Base-by-base conservation (phyloP, 2,329 filamentous ascomycete species). In the Aureobasidium vineae region DNA sequence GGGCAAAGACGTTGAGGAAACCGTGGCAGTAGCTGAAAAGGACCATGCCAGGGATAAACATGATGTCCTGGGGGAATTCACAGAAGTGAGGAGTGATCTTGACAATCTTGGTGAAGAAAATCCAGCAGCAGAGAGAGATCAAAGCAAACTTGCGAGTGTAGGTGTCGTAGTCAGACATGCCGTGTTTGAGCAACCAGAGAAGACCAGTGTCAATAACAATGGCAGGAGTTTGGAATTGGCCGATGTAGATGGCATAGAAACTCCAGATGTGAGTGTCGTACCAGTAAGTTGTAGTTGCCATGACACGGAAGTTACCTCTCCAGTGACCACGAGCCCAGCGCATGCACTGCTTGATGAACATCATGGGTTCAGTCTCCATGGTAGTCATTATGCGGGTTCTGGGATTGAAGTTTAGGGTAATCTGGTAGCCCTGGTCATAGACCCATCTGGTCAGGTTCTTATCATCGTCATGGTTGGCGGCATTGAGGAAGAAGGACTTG, bases 281-380 rank as follows among this genome's bases (percentile, higher is more conserved):
- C 70, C 78, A 77, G 69, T 77, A 77, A 5, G 45, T 66, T 66
- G 75, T 75, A 47, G 74, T 74, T 50, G 68, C 52, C 60, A 88
- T 77, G 33, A 80, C 80, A 2, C 78, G 80, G 0, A 78, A 71
- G 71, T 87, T 88, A 65, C 80, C 84, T 21, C n/a, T 8, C 78
- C 82, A 87, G 0, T 83, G 86, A 0, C 84, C 86, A 1, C 86
- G 79, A 0, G 79, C 80, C 86, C 85, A 89, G 15, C 86, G 81
- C 8, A 82, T 63, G 47, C 84, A 82, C 69, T 89, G 86, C 0
- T 74, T 72, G 3, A 79, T 70, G 70, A 85, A 88, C 70, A 83
- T 84, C 3, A 75, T 72, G 70, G 77, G 78, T 15, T 75, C 76
- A 28, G 53, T 60, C 28, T 85, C 85, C 2, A 88, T 75, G 0